Percentiles rank a stretch among this genome's conserved stretches.
These are phyloP conservation scores for Coleophoma eucalyptorum DNA, from an alignment of 2,329 filamentous ascomycete species.

Conservation along the genomic window DNA sequence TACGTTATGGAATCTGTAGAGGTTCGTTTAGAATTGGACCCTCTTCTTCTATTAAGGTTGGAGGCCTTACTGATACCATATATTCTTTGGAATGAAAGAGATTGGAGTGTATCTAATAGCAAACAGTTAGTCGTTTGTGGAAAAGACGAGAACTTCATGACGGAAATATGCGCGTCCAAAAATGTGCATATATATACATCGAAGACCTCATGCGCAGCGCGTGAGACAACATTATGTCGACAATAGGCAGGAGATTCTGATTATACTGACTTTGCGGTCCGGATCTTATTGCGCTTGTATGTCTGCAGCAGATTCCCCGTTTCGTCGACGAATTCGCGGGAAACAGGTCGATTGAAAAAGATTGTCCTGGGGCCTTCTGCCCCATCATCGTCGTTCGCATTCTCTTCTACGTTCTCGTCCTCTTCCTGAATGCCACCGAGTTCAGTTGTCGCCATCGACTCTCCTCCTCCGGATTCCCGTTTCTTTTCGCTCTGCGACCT, in stretches of 20 bases:
- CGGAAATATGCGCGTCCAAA: no score
- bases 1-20: constrained; percentile 94
- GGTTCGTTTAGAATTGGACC: no score
- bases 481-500: constrained; percentile 65
- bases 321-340: constrained; percentile 71
- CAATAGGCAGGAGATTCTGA: no score
- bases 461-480: constrained; percentile 39
- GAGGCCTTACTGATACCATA: constrained; percentile 49
- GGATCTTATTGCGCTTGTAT: constrained; percentile 91
- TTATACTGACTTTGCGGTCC: constrained; percentile 63
- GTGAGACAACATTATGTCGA: no score
- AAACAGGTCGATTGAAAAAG: constrained; percentile 84
- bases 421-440: constrained; percentile 25
- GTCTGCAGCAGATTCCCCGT: constrained; percentile 68
- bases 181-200: no score
- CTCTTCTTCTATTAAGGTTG: no score
- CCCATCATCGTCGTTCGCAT: constrained; percentile 32
- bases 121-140: no score
- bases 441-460: constrained; percentile 29
- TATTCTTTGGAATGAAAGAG: constrained; percentile 92
- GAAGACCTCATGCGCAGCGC: no score
- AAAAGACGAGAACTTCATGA: no score
- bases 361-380: constrained; percentile 49
- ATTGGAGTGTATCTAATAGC: constrained; percentile 75
- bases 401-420: constrained; percentile 16